Evolutionary conservation across 768 basidiomycete genomes (phyloP), one percentile per base, ranked within the genome.

Genomic region (Collybiopsis confluens): DNA sequence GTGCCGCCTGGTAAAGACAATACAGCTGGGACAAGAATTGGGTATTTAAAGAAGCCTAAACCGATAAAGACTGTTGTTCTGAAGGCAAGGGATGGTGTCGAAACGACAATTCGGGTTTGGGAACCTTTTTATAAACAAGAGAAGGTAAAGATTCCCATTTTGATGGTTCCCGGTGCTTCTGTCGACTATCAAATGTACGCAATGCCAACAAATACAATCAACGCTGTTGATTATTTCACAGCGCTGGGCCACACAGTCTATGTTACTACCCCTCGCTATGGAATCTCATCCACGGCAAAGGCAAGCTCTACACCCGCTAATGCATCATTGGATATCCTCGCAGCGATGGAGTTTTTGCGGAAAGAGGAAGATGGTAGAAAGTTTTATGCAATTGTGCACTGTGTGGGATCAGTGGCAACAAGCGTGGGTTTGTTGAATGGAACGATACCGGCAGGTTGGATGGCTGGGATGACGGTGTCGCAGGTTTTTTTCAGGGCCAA

Each of bases 151-250:
- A 36, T 47, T 24, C 56, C 56, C 20, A 20, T 62, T 13, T 16
- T 62, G 16, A 51, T 62, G 54, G 49, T 62, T 26, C 61, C 61
- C 7, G 61, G 59, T 11, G 61, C 61, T 10, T 58, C 59, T 16
- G 61, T 62, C 23, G 59, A 62, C 57, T 54, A 62, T 33, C 51
- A 56, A 23, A 62, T 62, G 9, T 60, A 51, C 42, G 54, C 61
- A 4, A 40, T 56, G 16, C 61, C 59, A 3, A 62, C 61, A 8
- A 60, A 60, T 13, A 43, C 44, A 20, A 23, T 45, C 26, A 62
- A 62, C 33, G 40, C 59, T 5, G 56, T 62, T 15, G 57, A 62
- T 1, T 62, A 60, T 27, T 61, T 59, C 51, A 56, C 56, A 7
- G 37, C 40, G 41, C 28, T 8, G 3, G 60, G 60, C 16, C 55